Evolutionary conservation across 2,329 filamentous ascomycete genomes (phyloP), one percentile per base, ranked within the genome.

Genomic region (Huntiella moniliformis): DNA sequence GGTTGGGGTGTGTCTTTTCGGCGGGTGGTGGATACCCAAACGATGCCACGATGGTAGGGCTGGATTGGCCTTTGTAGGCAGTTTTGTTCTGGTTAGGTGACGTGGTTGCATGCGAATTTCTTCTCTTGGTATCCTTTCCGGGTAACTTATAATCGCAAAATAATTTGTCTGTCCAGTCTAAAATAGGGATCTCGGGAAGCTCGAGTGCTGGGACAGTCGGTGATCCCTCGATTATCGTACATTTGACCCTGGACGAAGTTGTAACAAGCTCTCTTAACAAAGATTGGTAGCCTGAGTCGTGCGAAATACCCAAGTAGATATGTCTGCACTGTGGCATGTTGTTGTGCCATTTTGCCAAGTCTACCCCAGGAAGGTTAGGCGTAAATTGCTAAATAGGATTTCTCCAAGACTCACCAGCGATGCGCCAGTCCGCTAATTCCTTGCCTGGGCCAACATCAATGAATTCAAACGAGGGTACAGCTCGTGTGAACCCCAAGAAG

Each of bases 401-500:
- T 28, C 22, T 28, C 22, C 7, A 6, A 7, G 10, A 28, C 22
- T 28, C 15, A 18, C 34, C 18, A 16, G 33, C 12, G 37, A 32
- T 31, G 28, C 33, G 39, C 49, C 58, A 41, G 42, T 57, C 74
- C 73, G 73, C 65, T 67, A 69, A 52, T 53, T 77, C 72, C 55
- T 74, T 75, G 38, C 68, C 67, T 52, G 66, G 60, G 32, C 74
- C 74, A 45, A 79, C 67, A 54, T 79, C 74, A 48, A 78, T 62
- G 60, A 77, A 79, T 56, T 79, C 73, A 60, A 78, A 77, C 8
- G 67, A 67, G 6, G 71, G 64, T 51, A 68, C 67, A 49, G 64
- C 67, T 56, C 74, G 72, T 42, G 69, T 75, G 60, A 78, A 79
- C 22, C n/a, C n/a, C n/a, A n/a, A n/a, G n/a, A n/a, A n/a, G n/a